Evolutionary conservation across 768 basidiomycete species (phyloP), one percentile per base, ranked within the genome.

Genomic region (Glaciozyma martinii): DNA sequence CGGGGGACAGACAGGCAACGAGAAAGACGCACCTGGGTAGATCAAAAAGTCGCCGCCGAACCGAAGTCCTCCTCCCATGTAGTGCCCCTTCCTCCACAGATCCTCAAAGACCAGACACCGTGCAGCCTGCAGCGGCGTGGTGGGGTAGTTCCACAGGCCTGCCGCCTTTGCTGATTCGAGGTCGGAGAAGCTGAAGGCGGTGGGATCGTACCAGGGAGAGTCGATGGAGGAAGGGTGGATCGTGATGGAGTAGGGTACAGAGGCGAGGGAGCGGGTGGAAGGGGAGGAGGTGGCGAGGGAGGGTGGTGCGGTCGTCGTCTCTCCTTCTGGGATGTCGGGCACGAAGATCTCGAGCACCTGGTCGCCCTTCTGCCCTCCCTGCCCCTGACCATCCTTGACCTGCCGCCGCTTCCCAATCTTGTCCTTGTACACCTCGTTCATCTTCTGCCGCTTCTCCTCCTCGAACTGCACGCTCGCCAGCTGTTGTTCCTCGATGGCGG

Each of bases 1-100:
- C 42, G 55, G n/a, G n/a, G n/a, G n/a, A n/a, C 27, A 23, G n/a
- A 56, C 47, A 12, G 29, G 56, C 46, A 55, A 44, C 7, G 16
- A 18, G 49, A 27, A n/a, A 25, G 8, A 76, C 83, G 49, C 74
- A 87, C 94, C 94, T 59, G 95, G 95, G 77, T 99, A 99, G 1
- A 97, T 88, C 52, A 99, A 78, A 76, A 90, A 97, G 72, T 98
- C 92, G 2, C 92, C 93, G 9, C 95, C 95, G 73, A 99, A 99
- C 76, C 87, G 88, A 76, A 93, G 84, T 0, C 92, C 93, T 0
- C 84, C 84, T 55, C 92, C 92, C 83, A 95, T 82, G 75, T 83
- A 95, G 74, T 86, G 85, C 0, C 89, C 89, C 76, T 86, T 82
- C 66, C 85, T 83, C 87, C 88, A 90, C 18, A 95, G 75, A 68